Percentiles rank a stretch among this genome's conserved stretches.
phyloP scores from a whole-genome alignment of 148 eudicot genomes.

The Vaccinium darrowii region DNA sequence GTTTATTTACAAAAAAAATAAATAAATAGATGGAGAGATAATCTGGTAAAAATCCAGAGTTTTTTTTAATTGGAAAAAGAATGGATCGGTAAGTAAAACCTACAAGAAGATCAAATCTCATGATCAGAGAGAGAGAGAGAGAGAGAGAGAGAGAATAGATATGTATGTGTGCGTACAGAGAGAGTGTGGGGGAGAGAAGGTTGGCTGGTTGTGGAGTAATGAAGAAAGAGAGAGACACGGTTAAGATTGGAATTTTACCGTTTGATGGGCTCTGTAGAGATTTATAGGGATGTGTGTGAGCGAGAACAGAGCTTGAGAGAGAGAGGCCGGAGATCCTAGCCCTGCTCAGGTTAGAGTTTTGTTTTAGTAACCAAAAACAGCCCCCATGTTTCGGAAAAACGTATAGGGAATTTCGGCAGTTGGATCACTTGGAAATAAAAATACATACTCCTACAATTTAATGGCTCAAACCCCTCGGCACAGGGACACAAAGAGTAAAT shows the following conservation, averaged over 20 bases:
- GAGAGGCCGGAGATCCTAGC: too few relatives aligned
- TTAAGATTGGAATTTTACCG: neutral
- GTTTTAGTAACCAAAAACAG: too few relatives aligned
- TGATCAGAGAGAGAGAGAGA: neutral
- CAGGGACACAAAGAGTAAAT: too few relatives aligned
- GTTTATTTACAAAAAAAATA: too few relatives aligned
- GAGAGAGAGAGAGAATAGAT: neutral
- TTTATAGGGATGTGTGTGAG: neutral
- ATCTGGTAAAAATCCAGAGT: neutral
- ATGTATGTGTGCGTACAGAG: neutral
- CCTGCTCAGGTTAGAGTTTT: too few relatives aligned
- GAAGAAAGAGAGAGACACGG: constrained; percentile 5
- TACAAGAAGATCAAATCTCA: constrained; percentile 9
- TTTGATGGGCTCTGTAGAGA: neutral
- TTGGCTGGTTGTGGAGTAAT: neutral
- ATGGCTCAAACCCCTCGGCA: too few relatives aligned
- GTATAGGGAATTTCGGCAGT: too few relatives aligned
- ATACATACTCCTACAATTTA: too few relatives aligned
- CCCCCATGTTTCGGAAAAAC: too few relatives aligned
- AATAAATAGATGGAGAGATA: neutral
- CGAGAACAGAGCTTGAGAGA: neutral
- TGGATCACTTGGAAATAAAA: too few relatives aligned
- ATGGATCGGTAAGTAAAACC: neutral
- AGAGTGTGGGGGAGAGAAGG: neutral
- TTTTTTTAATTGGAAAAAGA: too few relatives aligned